Percentiles rank a stretch among this genome's conserved stretches.
Conservation (phyloP, 371 early-diverging fungal genomes). For the Actinomortierella ambigua region DNA sequence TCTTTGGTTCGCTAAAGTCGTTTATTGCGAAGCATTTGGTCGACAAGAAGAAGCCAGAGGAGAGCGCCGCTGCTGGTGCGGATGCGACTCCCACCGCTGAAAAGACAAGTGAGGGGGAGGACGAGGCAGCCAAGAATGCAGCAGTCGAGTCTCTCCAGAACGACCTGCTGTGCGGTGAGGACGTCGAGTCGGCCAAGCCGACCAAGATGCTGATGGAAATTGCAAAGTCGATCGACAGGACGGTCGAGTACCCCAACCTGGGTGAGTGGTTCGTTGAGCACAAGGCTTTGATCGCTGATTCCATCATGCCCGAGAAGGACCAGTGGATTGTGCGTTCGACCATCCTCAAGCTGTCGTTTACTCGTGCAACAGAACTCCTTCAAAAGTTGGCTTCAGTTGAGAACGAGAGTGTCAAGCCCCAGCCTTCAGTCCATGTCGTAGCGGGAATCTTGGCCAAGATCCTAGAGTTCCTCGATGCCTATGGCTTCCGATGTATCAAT, state of each 20-base stretch:
- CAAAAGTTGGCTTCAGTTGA: too few species aligned
- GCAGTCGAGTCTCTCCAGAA: constrained; percentile 47
- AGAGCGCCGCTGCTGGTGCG: not conserved
- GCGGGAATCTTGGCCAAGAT: constrained; percentile 37
- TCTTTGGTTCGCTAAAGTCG: constrained; percentile 44
- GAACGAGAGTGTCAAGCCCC: not conserved
- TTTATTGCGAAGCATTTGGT: constrained; percentile 44
- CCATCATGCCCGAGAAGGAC: constrained; percentile 35
- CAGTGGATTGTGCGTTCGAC: constrained; percentile 44
- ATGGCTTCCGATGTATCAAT: constrained; percentile 46
- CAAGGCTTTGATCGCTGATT: constrained; percentile 29
- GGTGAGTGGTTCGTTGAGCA: constrained; percentile 28
- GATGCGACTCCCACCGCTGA: constrained; percentile 29
- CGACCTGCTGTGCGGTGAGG: constrained; percentile 43
- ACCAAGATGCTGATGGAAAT: constrained; percentile 48
- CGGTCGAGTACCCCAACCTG: constrained; percentile 25
- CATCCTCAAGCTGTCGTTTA: constrained; percentile 34
- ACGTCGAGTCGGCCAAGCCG: constrained; percentile 45
- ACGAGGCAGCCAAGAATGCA: constrained; percentile 28
- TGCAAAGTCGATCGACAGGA: constrained; percentile 33
- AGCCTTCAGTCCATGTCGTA: constrained; percentile 42
- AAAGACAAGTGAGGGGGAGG: constrained; percentile 12
- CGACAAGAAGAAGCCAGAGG: constrained; percentile 20
- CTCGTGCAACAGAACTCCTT: constrained; percentile 25
- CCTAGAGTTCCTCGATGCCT: constrained; percentile 42